A percentile compares a stretch with the other conserved stretches of the same genome.
Conservation (phyloP, 1,284 basidiomycete species). For the Cutaneotrichosporon dermatis region DNA sequence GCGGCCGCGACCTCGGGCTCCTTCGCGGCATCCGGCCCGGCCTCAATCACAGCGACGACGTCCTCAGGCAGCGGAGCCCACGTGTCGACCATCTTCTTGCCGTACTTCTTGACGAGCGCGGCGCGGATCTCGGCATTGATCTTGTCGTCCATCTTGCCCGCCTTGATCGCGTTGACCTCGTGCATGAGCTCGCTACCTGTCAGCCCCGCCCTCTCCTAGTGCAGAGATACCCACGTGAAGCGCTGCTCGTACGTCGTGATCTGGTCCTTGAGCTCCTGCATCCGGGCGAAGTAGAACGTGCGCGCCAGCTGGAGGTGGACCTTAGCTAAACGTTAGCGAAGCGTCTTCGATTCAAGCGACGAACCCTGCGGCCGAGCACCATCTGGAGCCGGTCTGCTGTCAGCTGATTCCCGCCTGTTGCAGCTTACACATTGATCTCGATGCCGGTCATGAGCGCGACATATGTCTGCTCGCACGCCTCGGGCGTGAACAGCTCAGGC, state of each 20-base stretch:
- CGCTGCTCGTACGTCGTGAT: slow-evolving; percentile 67
- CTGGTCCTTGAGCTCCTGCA: slow-evolving; percentile 63
- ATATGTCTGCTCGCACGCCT: slow-evolving; percentile 65
- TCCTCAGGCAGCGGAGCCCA: slow-evolving; percentile 38
- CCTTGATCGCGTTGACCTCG: slow-evolving; percentile 60
- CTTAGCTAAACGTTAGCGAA: slow-evolving; percentile 49
- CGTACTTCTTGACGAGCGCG: slow-evolving; percentile 37
- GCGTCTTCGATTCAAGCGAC: no score
- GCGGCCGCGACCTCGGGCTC: no score
- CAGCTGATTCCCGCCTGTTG: slow-evolving; percentile 1
- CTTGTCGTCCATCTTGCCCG: slow-evolving; percentile 62
- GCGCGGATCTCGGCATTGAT: slow-evolving; percentile 52
- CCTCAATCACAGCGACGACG: slow-evolving; percentile 27
- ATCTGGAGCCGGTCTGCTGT: slow-evolving; percentile 38
- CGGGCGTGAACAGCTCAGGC: slow-evolving; percentile 61
- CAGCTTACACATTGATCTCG: slow-evolving; percentile 59
- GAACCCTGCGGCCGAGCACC: slow-evolving; percentile 30
- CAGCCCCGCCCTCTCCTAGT: neutral
- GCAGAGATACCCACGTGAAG: slow-evolving; percentile 60
- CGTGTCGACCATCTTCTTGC: slow-evolving; percentile 36
- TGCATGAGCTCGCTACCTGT: slow-evolving; percentile 28
- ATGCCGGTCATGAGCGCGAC: slow-evolving; percentile 63
- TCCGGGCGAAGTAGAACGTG: slow-evolving; percentile 63
- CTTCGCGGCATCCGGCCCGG: neutral
- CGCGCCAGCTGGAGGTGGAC: slow-evolving; percentile 65